These are phyloP conservation scores for Tuber borchii DNA, from an alignment of 495 filamentous ascomycete species.

Conservation along the genomic window DNA sequence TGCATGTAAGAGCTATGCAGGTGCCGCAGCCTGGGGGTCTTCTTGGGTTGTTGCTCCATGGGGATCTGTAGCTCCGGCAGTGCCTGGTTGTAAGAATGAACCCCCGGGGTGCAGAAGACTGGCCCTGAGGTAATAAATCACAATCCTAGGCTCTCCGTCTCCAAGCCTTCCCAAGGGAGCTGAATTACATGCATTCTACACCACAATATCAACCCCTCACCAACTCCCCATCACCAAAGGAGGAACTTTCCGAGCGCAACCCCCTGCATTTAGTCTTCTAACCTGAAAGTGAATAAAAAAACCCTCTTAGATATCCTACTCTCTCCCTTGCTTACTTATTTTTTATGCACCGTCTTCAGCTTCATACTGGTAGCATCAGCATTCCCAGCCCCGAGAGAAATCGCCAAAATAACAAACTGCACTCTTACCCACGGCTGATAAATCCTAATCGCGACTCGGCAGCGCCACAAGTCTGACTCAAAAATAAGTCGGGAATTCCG, in stretches of 20 bases:
- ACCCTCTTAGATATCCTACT: neutral
- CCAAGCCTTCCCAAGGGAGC: neutral
- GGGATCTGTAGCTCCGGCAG: neutral
- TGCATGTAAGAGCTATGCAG: neutral
- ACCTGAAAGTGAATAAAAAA: neutral
- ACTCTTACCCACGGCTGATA: neutral
- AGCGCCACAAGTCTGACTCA: neutral
- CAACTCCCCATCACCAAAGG: neutral
- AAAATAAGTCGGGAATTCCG: neutral
- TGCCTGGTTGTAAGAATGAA: neutral
- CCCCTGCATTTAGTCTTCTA: neutral
- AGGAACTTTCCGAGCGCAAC: neutral
- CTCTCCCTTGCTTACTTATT: neutral
- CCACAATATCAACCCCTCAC: neutral
- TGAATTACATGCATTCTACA: neutral
- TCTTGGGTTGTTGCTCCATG: neutral
- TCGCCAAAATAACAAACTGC: neutral
- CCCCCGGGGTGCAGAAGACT: neutral
- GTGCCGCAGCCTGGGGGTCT: neutral
- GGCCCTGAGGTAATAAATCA: neutral
- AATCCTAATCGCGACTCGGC: neutral
- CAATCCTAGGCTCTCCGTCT: neutral
- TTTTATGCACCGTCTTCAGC: neutral
- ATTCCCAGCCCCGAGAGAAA: neutral
- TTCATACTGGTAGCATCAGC: neutral